A percentile compares a stretch with the other conserved stretches of the same genome.
Conservation (phyloP, 108 stramenopile species). For the Nannochloropsis granulata region DNA sequence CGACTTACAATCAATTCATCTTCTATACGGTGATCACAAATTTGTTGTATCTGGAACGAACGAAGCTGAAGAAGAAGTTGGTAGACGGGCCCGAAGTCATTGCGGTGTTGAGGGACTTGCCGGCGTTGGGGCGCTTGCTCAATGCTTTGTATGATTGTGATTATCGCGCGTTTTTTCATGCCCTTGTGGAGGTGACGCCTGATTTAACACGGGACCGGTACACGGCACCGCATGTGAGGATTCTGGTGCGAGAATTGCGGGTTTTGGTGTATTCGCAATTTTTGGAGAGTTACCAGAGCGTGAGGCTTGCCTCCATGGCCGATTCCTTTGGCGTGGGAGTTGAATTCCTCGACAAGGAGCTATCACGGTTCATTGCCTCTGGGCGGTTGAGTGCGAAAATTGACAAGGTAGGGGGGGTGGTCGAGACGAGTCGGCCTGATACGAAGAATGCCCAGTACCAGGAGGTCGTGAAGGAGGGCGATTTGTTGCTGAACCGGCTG, state of each 20-base stretch:
- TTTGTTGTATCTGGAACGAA: slow-evolving; percentile 61
- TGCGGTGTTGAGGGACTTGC: slow-evolving; percentile 60
- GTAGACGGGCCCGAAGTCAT: slow-evolving; percentile 92
- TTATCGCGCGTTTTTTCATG: slow-evolving; percentile 71
- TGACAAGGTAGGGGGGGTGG: slow-evolving; percentile 90
- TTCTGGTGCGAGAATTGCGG: slow-evolving; percentile 76
- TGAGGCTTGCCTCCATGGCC: slow-evolving; percentile 83
- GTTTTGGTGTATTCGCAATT: slow-evolving; percentile 85
- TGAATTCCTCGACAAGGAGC: slow-evolving; percentile 78
- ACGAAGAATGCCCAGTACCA: slow-evolving; percentile 88
- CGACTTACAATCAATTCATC: slow-evolving; percentile 77
- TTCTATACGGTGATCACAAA: slow-evolving; percentile 70
- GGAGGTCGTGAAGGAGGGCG: slow-evolving; percentile 90
- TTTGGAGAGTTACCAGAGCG: slow-evolving; percentile 93
- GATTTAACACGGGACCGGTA: slow-evolving; percentile 60
- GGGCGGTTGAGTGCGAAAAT: slow-evolving; percentile 88
- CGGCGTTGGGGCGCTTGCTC: slow-evolving; percentile 54
- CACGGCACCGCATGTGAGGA: slow-evolving; percentile 47
- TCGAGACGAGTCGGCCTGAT: slow-evolving; percentile 89
- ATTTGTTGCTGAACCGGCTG: slow-evolving; percentile 84
- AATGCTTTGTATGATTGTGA: slow-evolving; percentile 79
- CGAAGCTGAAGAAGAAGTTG: slow-evolving; percentile 60
- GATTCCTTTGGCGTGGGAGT: slow-evolving; percentile 71
- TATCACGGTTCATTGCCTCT: slow-evolving; percentile 89
- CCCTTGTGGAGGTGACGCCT: slow-evolving; percentile 67